These are phyloP conservation scores for Adiantum capillusveneris DNA, from an alignment of 75 land plant species.

Conservation along the genomic window DNA sequence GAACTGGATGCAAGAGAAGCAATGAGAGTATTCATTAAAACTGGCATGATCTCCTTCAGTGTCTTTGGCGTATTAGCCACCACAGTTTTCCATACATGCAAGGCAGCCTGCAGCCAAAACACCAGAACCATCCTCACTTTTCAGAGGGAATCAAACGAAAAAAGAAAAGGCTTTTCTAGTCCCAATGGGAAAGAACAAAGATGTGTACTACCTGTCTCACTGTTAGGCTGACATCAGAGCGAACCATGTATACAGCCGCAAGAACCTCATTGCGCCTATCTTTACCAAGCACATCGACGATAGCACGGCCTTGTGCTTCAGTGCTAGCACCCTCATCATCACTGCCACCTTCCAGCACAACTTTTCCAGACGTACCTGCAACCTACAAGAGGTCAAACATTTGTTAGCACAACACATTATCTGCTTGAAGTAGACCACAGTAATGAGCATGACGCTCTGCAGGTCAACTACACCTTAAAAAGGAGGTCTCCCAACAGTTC, in stretches of 20 bases:
- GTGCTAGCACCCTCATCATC: slow-evolving; percentile 99
- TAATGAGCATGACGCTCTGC: too few species aligned
- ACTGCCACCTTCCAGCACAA: slow-evolving; percentile 97
- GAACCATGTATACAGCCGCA: slow-evolving; percentile 98
- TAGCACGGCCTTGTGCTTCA: slow-evolving; percentile 98
- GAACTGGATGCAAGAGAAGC: slow-evolving; percentile 90
- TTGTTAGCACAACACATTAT: too few species aligned
- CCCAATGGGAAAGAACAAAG: too few species aligned
- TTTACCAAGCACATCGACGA: slow-evolving; percentile 86
- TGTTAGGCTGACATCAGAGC: slow-evolving; percentile 87
- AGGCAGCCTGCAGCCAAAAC: slow-evolving; percentile 58
- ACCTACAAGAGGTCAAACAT: too few species aligned
- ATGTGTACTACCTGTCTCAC: slow-evolving; percentile 99
- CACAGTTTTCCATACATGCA: slow-evolving; percentile 99
- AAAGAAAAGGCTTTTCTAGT: too few species aligned
- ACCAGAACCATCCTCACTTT: too few species aligned
- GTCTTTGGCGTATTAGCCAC: slow-evolving; percentile 99
- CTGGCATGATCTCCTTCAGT: slow-evolving; percentile 97
- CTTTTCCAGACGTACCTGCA: slow-evolving; percentile 98
- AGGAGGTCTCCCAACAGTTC: slow-evolving; percentile 94
- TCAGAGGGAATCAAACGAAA: too few species aligned
- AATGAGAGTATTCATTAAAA: slow-evolving; percentile 89
- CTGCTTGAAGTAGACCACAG: too few species aligned
- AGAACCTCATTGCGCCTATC: slow-evolving; percentile 93
- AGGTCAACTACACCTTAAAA: slow-evolving; percentile 91